Percentiles rank a stretch among this genome's conserved stretches.
These are phyloP conservation scores for Eleusine coracana DNA, from an alignment of 176 grass and related monocot species.

Conservation along the genomic window DNA sequence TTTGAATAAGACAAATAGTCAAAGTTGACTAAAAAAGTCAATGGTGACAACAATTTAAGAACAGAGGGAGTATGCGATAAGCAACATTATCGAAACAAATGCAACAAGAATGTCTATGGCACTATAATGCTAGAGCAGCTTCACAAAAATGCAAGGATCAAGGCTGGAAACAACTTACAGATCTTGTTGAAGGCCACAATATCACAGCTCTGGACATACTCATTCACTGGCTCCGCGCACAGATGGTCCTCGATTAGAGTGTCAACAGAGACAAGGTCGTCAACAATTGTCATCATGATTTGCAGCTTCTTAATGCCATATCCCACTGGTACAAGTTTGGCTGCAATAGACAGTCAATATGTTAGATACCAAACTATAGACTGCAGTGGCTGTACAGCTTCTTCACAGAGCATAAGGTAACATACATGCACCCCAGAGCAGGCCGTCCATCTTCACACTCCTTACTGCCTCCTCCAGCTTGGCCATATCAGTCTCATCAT, in stretches of 20 bases:
- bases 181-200: slow-evolving; percentile 99
- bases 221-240: slow-evolving; percentile 56
- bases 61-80: too few species aligned
- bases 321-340: slow-evolving; percentile 88
- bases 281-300: slow-evolving; percentile 98
- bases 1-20: too few species aligned
- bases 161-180: slow-evolving; percentile 47
- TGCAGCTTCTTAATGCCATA: slow-evolving; percentile 98
- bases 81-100: too few species aligned
- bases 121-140: neutral
- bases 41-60: too few species aligned
- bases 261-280: slow-evolving; percentile 94
- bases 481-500: slow-evolving; percentile 92
- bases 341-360: slow-evolving; percentile 34
- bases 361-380: neutral
- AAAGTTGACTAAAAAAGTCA: too few species aligned
- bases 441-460: slow-evolving; percentile 78
- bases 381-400: neutral
- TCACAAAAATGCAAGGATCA: neutral
- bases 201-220: slow-evolving; percentile 97
- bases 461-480: slow-evolving; percentile 94
- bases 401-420: neutral
- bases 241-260: slow-evolving; percentile 67
- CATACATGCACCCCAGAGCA: slow-evolving; percentile 97
- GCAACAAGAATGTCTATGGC: neutral